These are phyloP conservation scores for Euphorbia celastroides DNA, from an alignment of 441 rosid genomes.

Conservation along the genomic window DNA sequence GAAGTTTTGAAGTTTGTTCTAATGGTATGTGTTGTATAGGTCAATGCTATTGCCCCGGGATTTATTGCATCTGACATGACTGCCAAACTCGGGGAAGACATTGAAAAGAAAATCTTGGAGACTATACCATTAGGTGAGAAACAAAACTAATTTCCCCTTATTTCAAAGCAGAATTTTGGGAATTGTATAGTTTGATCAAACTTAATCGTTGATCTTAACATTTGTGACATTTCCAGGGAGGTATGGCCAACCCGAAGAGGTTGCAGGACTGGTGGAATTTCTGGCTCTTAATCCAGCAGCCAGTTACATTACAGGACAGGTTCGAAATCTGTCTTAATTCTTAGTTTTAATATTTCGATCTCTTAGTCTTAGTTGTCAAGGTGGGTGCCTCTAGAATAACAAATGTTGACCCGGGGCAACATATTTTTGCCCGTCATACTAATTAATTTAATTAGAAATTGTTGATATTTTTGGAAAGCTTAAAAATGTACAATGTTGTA, in stretches of 20 bases:
- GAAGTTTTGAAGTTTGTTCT: constrained; percentile 5
- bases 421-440: too few species aligned
- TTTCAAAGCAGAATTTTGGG: neutral
- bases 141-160: too few species aligned
- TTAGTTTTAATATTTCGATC: neutral
- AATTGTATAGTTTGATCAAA: neutral
- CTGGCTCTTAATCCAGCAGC: constrained; percentile 87
- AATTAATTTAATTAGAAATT: too few species aligned
- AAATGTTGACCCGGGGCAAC: too few species aligned
- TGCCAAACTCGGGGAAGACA: constrained; percentile 76
- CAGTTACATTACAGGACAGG: constrained; percentile 90
- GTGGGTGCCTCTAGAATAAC: too few species aligned
- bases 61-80: constrained; percentile 98
- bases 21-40: constrained; percentile 34
- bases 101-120: constrained; percentile 77
- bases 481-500: too few species aligned
- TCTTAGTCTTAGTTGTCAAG: too few species aligned
- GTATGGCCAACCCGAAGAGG: constrained; percentile 92
- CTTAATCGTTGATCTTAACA: neutral
- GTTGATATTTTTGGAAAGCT: too few species aligned
- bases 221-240: constrained; percentile 46
- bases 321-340: constrained; percentile 19
- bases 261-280: constrained; percentile 95
- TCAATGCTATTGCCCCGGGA: constrained; percentile 88
- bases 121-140: constrained; percentile 72